Conservation (phyloP, 805 yeast species). For the Candida multigemmis region DNA sequence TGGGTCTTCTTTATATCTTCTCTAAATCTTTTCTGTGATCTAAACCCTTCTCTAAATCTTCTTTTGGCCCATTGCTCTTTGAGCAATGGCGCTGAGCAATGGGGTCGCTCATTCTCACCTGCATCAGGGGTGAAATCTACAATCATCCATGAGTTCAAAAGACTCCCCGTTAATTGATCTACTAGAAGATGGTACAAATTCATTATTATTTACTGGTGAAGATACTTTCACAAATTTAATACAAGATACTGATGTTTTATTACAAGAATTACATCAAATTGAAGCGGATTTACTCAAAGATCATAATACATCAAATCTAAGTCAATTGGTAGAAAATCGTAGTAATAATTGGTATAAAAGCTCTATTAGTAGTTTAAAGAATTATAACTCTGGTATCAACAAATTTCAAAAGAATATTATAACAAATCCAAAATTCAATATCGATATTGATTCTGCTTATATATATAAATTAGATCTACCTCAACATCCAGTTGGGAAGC, state of each 20-base stretch:
- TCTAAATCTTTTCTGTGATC: no score
- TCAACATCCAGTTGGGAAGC: conserved; percentile 12
- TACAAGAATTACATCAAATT: conserved; percentile 13
- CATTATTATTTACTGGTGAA: conserved; percentile 9
- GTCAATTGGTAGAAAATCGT: conserved; percentile 6
- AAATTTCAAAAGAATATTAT: conserved; percentile 24
- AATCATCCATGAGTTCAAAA: no score
- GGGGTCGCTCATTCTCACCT: no score
- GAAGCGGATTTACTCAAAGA: conserved; percentile 12
- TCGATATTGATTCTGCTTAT: conserved; percentile 33
- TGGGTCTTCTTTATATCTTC: no score
- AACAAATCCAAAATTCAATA: conserved; percentile 14
- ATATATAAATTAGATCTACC: conserved; percentile 25
- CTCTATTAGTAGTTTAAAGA: conserved; percentile 22
- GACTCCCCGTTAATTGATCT: no score
- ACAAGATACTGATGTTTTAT: conserved; percentile 12
- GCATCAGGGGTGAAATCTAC: no score
- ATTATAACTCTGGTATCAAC: conserved; percentile 25
- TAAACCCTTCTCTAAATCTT: no score
- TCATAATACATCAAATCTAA: background rate
- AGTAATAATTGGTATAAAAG: conserved; percentile 24
- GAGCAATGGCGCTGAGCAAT: no score
- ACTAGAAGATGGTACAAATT: no score
- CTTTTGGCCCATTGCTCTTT: no score
- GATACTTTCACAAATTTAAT: conserved; percentile 9